phyloP scores from a whole-genome alignment of 2,329 filamentous ascomycete species.

The Xylaria sp. region DNA sequence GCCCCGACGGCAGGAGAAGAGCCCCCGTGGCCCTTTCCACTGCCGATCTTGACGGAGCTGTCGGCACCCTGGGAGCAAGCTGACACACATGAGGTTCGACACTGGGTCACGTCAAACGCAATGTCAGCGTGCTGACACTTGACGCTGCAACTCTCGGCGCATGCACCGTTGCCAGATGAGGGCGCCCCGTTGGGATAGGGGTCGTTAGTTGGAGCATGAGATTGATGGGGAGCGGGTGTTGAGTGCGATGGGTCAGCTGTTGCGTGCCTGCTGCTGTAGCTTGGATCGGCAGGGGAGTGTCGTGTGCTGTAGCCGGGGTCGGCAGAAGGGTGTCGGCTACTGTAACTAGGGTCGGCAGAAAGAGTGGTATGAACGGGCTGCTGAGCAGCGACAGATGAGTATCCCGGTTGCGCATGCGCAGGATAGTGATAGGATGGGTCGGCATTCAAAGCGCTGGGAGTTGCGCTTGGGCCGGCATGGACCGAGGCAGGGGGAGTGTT shows the following conservation, averaged over 20 bases:
- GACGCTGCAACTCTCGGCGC: slow-evolving; percentile 4
- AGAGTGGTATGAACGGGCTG: no score
- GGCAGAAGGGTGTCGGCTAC: background rate
- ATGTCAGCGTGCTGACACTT: slow-evolving; percentile 13
- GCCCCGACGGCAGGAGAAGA: background rate
- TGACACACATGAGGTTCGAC: slow-evolving; percentile 1
- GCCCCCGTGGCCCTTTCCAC: background rate
- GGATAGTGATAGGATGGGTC: background rate
- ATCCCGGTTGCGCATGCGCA: background rate
- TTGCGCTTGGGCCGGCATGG: background rate
- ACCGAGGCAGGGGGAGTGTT: background rate
- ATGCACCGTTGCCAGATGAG: background rate
- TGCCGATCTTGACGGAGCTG: background rate
- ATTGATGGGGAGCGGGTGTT: background rate
- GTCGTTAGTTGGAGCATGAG: background rate
- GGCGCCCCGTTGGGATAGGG: background rate
- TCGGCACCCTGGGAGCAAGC: background rate
- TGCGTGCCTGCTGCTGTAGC: background rate
- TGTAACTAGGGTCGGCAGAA: no score
- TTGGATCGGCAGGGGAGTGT: no score
- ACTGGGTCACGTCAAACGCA: slow-evolving; percentile 8
- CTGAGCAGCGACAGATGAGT: background rate
- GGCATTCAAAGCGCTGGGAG: background rate
- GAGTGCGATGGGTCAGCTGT: background rate
- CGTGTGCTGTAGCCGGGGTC: no score